Base-by-base conservation (phyloP, 2,329 filamentous ascomycete species). In the Fusarium ambrosium region DNA sequence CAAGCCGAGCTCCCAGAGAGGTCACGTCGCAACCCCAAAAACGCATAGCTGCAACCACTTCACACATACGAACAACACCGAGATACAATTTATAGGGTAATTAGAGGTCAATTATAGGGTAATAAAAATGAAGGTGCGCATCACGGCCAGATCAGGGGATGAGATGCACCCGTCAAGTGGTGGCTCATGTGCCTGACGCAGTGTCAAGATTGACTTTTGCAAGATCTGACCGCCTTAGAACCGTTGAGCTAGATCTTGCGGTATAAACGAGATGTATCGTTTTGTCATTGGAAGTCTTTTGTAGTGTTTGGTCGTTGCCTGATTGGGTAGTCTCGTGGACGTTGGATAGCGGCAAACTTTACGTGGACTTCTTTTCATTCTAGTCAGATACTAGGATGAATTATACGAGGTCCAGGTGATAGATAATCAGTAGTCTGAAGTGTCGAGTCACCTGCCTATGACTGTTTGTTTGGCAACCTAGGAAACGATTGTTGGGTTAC, bases 51-150 rank as follows among this genome's bases (percentile, higher is more conserved):
- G 29, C 60, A 62, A 32, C 60, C 60, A 62, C 24, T 4, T 3
- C 41, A 29, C 5, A 53, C n/a, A n/a, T n/a, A n/a, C n/a, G n/a
- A n/a, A n/a, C n/a, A n/a, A n/a, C n/a, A n/a, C n/a, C 16, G 1
- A 16, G 14, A 36, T 48, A 4, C 18, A 20, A 32, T 55, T 32
- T 55, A 45, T 62, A 34, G 37, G 68, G 68, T 64, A 68, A 68
- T 70, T 4, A 4, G 29, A 22, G 18, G 27, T 32, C 14, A 34
- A 16, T 64, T 64, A 64, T 69, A 69, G 66, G 62, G 69, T 71
- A 69, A 71, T 71, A 13, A 24, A 59, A 66, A 63, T 51, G 20
- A 32, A 56, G 18, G 34, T 39, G 8, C 48, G n/a, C 61, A 55
- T 64, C 61, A 64, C 22, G 61, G 7, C 29, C 4, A 24, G 43